Evolutionary conservation across 2,329 filamentous ascomycete species (phyloP).

Genomic region (Fusarium piperis): DNA sequence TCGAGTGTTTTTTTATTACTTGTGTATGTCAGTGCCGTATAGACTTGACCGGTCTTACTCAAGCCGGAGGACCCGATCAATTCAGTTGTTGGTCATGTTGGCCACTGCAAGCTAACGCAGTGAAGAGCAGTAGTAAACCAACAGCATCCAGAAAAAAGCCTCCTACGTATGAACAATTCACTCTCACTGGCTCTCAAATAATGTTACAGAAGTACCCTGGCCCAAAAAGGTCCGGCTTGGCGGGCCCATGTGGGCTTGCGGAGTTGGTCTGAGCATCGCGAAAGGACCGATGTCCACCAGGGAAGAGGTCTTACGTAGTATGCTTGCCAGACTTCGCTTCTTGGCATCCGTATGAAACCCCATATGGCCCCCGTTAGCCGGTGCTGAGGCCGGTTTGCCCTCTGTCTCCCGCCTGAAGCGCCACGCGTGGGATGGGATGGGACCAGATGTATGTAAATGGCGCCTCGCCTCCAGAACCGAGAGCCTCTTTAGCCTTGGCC

Average conservation of each 20-base stretch:
- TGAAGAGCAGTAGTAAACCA: not conserved
- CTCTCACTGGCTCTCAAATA: not conserved
- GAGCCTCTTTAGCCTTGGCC: not conserved
- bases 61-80: not conserved
- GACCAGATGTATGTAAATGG: not conserved
- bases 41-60: not conserved
- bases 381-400: not conserved
- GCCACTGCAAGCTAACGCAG: not conserved
- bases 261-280: not conserved
- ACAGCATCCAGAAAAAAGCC: not conserved
- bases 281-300: not conserved
- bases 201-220: not conserved
- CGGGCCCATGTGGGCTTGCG: not conserved
- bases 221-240: constrained; percentile 1
- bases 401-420: not conserved
- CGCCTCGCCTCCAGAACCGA: not conserved
- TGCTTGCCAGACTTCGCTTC: not conserved
- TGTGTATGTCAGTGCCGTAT: not conserved
- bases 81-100: not conserved
- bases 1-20: not conserved
- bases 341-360: not conserved
- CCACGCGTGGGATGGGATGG: not conserved
- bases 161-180: not conserved
- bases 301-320: not conserved
- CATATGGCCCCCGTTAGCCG: not conserved